Conservation (phyloP, 768 basidiomycete species). For the Tephrocybe sp. region DNA sequence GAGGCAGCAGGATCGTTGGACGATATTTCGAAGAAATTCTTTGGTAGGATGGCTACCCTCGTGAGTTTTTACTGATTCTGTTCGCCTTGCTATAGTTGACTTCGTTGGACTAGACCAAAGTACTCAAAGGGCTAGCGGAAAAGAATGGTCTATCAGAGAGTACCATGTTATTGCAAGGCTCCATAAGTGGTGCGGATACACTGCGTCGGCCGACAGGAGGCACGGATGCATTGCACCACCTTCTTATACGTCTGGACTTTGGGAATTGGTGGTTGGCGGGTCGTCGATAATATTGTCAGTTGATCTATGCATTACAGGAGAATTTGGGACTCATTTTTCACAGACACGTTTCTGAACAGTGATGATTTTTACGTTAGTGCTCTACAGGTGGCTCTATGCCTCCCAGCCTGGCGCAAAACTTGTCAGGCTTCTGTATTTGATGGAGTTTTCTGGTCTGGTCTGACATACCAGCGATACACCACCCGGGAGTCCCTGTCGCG, state of each 20-base stretch:
- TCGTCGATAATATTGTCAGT: conserved; percentile 5
- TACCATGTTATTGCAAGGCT: conserved; percentile 19
- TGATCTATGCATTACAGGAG: not conserved
- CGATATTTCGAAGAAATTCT: conserved; percentile 51
- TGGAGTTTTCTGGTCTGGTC: too few species aligned
- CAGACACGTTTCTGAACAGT: not conserved
- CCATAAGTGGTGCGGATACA: conserved; percentile 23
- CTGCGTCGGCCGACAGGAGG: conserved; percentile 43
- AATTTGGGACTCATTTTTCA: not conserved
- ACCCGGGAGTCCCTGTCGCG: conserved; percentile 37
- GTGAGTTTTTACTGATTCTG: conserved; percentile 35
- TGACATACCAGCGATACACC: conserved; percentile 34
- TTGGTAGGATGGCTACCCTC: conserved; percentile 50
- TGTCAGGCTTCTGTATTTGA: too few species aligned
- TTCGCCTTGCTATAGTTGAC: conserved; percentile 5
- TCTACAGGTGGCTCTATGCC: conserved; percentile 26
- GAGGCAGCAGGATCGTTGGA: conserved; percentile 57
- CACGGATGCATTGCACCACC: conserved; percentile 49
- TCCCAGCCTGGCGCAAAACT: conserved; percentile 23
- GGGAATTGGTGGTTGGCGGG: conserved; percentile 54
- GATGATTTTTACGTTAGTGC: conserved; percentile 2
- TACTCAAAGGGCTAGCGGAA: conserved; percentile 54
- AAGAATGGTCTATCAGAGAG: conserved; percentile 33
- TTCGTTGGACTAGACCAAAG: conserved; percentile 41
- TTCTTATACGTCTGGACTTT: conserved; percentile 51